Evolutionary conservation across 2,329 filamentous ascomycete species (phyloP).

Genomic region (Fusarium scirpi): DNA sequence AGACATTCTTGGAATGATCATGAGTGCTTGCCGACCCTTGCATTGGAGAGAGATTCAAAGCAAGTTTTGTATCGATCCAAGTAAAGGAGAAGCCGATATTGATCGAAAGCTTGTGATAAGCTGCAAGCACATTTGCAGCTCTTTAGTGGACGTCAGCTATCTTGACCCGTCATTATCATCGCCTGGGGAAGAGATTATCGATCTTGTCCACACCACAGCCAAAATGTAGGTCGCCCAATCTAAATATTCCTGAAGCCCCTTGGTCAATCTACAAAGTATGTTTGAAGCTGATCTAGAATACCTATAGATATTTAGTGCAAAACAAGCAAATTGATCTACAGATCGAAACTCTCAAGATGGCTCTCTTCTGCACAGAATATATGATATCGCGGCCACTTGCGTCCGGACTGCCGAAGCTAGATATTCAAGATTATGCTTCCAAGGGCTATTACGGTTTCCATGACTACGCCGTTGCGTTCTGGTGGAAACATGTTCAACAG

Average conservation of each 20-base stretch:
- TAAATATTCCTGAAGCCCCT: too few species aligned
- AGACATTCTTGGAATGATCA: background rate
- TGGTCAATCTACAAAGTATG: fast-evolving
- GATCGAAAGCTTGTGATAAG: background rate
- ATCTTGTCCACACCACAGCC: background rate
- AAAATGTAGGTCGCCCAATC: background rate
- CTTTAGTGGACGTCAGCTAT: background rate
- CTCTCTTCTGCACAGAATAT: background rate
- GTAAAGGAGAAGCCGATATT: background rate
- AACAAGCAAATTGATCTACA: background rate
- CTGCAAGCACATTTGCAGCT: background rate
- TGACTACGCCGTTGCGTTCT: background rate
- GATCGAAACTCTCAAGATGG: background rate
- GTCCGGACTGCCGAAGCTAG: background rate
- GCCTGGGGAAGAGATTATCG: background rate
- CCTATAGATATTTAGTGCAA: background rate
- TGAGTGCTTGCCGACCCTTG: background rate
- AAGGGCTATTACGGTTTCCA: background rate
- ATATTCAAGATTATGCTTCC: fast-evolving
- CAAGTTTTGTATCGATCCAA: background rate
- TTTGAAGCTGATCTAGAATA: background rate
- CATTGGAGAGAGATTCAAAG: background rate
- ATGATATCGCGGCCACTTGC: background rate
- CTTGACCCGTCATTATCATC: background rate
- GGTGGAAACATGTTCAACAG: background rate